Base-by-base conservation (phyloP, 2,329 filamentous ascomycete species). In the Raffaelea deltoideospora region DNA sequence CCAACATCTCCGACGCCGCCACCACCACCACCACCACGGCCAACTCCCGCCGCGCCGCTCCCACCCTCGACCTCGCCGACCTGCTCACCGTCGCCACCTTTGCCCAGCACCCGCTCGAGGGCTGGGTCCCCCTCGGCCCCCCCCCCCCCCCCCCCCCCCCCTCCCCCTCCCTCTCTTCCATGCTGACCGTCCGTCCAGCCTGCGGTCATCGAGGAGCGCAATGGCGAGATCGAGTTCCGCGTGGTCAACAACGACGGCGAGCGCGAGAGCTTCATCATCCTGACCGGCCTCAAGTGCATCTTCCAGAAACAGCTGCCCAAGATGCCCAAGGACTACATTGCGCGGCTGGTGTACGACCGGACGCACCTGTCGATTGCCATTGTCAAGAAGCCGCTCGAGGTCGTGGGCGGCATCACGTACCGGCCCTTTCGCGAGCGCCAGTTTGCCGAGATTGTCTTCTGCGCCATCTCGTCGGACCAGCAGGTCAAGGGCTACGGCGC, bases 261-360 rank as follows among this genome's bases (percentile, higher is more conserved):
- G 27, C 73, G 80, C 45, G 85, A 94, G 51, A 92, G 83, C 52
- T 77, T 87, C 46, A 92, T 96, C 52, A 92, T 98, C 48, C 67
- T 98, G 41, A 95, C 88, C 0, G 90, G 90, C 13, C 66, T 98
- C 38, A 98, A 96, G 55, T 94, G 87, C 53, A 92, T 98, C 45
- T 96, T 98, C 51, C 90, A 98, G 55, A 96, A 96, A 50, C 90
- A 98, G 53, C 67, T 98, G 6, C 90, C 90, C 0, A 96, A 96
- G 59, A 98, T 98, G 90, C 90, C 90, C 13, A 95, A 96, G 58
- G 90, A 96, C 53, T 98, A 98, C 56, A 96, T 98, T 48, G 90
- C 90, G 4, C 82, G 90, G 28, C 74, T 98, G 8, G 90, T 98
- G 40, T 98, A 98, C 60, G 90, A 98, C 58, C 79, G 90, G 36